Base-by-base conservation (phyloP, 1,139 yeast genomes). In the Geotrichum klebahnii region DNA sequence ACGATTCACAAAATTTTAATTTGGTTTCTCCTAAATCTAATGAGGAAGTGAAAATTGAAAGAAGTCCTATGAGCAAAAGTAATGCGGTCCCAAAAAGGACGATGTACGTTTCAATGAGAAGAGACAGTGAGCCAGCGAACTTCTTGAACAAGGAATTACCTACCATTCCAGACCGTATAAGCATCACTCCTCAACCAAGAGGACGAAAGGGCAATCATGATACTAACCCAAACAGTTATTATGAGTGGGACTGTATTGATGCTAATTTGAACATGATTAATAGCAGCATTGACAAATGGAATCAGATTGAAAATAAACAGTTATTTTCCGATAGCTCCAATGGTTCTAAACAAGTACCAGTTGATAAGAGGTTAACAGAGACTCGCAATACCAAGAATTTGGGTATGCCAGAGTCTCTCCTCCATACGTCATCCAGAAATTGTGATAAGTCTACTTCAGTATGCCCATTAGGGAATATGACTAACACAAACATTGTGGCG, bases 161-260 rank as follows among this genome's bases (percentile, higher is more conserved):
- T n/a, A n/a, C 31, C 12, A 24, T 46, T 33, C 45, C 50, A 2
- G 37, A 6, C n/a, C 12, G 24, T 6, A 16, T 5, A 4, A 20
- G 33, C 19, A 14, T 26, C 17, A 32, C 31, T 6, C 39, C 39
- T 36, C 44, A 42, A 20, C 35, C 22, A 1, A 22, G 44, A 31
- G 41, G 51, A 17, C 35, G 46, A 2, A 20, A n/a, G 10, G 45
- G 35, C 22, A 38, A 10, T 8, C 26, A 39, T 19, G 45, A 44
- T 9, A 20, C 16, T 3, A 31, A 29, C n/a, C 48, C 48, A 8
- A 34, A n/a, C 24, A 43, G 48, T 12, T 39, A 52, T 36, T 59
- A 59, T 46, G 58, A 59, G 22, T 59, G 63, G 63, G 59, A 58
- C 28, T 52, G 50, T 17, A 58, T 59, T 32, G 48, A 52, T 20